Conservation (phyloP, 2,329 filamentous ascomycete genomes). For the Simplicillium aogashimaense region DNA sequence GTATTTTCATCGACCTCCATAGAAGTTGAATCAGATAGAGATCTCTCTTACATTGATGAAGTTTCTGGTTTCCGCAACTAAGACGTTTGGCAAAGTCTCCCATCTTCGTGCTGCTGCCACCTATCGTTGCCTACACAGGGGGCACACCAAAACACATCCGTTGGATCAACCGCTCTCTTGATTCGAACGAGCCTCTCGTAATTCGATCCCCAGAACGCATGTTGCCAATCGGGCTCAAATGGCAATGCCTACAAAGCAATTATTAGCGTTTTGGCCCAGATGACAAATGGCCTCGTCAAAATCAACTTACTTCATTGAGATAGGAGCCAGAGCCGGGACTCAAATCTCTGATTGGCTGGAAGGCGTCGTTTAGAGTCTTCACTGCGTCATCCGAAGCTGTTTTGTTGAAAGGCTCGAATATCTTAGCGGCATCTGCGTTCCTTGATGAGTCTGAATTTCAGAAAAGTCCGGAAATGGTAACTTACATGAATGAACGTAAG, state of each 20-base stretch:
- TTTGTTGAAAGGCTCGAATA: conserved; percentile 21
- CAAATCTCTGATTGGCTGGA: conserved; percentile 26
- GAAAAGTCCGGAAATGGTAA: no score
- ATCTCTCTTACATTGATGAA: no score
- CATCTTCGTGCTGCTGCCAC: conserved; percentile 11
- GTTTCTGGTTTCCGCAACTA: no score
- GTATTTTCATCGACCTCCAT: no score
- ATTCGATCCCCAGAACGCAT: conserved; percentile 23
- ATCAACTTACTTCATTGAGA: conserved; percentile 29
- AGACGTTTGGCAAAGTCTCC: no score
- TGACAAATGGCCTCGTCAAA: no score
- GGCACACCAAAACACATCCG: conserved; percentile 29
- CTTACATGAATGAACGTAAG: conserved; percentile 25
- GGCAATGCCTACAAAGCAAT: conserved; percentile 12
- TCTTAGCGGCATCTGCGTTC: conserved; percentile 14
- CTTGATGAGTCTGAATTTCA: neutral
- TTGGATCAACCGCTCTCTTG: conserved; percentile 27
- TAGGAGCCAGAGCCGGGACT: conserved; percentile 31
- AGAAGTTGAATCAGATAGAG: no score
- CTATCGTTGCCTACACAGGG: conserved; percentile 27
- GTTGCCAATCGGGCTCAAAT: conserved; percentile 14
- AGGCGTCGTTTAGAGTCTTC: conserved; percentile 12
- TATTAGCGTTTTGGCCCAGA: no score
- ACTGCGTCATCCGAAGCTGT: conserved; percentile 17
- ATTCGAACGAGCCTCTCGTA: conserved; percentile 25